Base-by-base conservation (phyloP, 176 grass and related monocot species). In the Carex parvula region DNA sequence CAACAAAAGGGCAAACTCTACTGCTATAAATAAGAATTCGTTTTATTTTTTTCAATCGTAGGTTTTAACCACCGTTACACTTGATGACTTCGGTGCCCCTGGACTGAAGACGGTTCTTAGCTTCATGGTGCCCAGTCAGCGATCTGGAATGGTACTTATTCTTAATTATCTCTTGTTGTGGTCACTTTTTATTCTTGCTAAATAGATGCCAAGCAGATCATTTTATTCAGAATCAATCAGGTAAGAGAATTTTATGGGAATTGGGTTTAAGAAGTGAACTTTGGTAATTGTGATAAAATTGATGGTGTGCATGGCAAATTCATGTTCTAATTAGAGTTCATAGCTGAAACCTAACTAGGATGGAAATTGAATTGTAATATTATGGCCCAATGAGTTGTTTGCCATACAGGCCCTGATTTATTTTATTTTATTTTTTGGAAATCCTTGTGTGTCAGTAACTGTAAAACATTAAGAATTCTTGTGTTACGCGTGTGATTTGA, bases 81-180 rank as follows among this genome's bases (percentile, higher is more conserved):
- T 86, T 68, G 42, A 70, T 42, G 84, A 86, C 17, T 30, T 80
- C 9, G 73, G 60, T 41, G 77, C 84, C n/a, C 84, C 75, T 80
- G 73, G 84, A 66, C 54, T 86, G 75, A 81, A 37, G 60, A 86
- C 70, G 60, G 56, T 86, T 61, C 64, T 86, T 21, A 86, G 84
- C 60, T 86, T 86, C 35, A 22, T 81, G 9, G 37, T 82, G 14
- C 87, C 87, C 14, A 58, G 85, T 81, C 65, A 74, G 57, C 60
- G 64, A 5, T 89, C 82, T n/a, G 87, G 87, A 76, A 73, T 75
- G 87, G 83, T 89, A 80, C 32, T 61, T 13, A 17, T 54, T 64
- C 14, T 71, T 80, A 17, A 33, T 72, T 44, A 44, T 82, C 30
- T 76, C 65, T 63, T 57, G 13, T 17, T 54, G 11, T 42, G 30